Conservation (phyloP, 352 stramenopile species). For the Blastocystis sp. region DNA sequence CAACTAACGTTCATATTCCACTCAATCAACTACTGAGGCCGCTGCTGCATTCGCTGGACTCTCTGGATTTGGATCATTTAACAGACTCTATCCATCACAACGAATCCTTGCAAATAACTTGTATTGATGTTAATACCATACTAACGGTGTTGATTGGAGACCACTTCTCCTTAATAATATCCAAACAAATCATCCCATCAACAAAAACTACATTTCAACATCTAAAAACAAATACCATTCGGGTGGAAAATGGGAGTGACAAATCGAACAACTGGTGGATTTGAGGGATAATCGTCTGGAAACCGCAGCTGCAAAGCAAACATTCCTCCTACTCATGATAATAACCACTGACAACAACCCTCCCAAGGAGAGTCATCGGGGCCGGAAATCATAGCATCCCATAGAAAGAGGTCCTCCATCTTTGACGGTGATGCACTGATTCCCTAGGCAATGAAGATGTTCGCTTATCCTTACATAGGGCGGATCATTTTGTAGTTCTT, state of each 20-base stretch:
- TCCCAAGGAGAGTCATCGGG: conserved; percentile 61
- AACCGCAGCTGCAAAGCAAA: conserved; percentile 55
- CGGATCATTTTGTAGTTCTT: conserved; percentile 58
- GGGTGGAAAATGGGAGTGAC: conserved; percentile 56
- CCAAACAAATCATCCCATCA: conserved; percentile 57
- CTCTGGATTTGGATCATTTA: conserved; percentile 59
- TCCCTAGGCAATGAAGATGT: neutral
- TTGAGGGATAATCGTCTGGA: conserved; percentile 52
- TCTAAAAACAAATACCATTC: conserved; percentile 1
- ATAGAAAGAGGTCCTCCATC: conserved; percentile 53
- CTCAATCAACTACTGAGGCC: neutral
- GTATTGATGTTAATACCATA: conserved; percentile 59
- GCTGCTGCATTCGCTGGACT: conserved; percentile 56
- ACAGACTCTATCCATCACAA: conserved; percentile 17
- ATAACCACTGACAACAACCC: neutral
- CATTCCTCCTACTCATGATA: conserved; percentile 37
- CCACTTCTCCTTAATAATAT: conserved; percentile 63
- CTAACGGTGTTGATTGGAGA: conserved; percentile 59
- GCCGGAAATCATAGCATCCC: conserved; percentile 62
- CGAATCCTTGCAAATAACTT: neutral
- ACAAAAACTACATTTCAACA: conserved; percentile 29
- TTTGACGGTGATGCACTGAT: conserved; percentile 58
- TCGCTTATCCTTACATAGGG: neutral
- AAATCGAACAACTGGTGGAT: conserved; percentile 51
- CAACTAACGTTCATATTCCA: neutral